A percentile compares a stretch with the other conserved stretches of the same genome.
These are phyloP conservation scores for Cladosporium sp. DNA, from an alignment of 2,329 filamentous ascomycete species.

Conservation along the genomic window DNA sequence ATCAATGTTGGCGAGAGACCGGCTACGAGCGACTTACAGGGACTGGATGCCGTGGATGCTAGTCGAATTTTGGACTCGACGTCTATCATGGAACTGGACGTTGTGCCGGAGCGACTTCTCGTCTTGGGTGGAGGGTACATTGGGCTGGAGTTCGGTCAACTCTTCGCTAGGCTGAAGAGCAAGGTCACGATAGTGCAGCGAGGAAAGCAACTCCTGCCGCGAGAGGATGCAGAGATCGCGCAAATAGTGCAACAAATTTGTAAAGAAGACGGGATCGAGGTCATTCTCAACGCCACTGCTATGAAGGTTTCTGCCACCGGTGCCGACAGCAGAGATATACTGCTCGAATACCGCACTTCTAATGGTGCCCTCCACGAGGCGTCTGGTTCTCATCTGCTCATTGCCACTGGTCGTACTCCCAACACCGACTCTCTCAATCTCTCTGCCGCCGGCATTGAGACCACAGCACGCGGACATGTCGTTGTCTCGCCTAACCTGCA, in stretches of 20 bases:
- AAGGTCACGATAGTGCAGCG: conserved; percentile 51
- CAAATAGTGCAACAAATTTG: conserved; percentile 46
- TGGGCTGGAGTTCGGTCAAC: conserved; percentile 56
- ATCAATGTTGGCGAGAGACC: conserved; percentile 8
- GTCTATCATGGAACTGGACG: conserved; percentile 48
- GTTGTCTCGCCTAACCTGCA: conserved; percentile 46
- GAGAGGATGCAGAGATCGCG: conserved; percentile 53
- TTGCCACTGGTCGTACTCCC: conserved; percentile 52
- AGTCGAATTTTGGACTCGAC: conserved; percentile 49
- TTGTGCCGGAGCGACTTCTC: conserved; percentile 51
- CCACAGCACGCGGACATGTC: conserved; percentile 47
- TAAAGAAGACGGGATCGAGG: conserved; percentile 47
- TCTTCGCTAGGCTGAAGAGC: conserved; percentile 53
- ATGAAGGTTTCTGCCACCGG: conserved; percentile 26
- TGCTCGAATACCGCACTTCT: conserved; percentile 22
- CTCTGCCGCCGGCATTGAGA: conserved; percentile 42
- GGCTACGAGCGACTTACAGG: conserved; percentile 22
- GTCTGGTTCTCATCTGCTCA: conserved; percentile 50
- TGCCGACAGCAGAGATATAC: conserved; percentile 20
- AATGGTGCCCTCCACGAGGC: conserved; percentile 25
- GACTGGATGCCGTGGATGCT: conserved; percentile 34
- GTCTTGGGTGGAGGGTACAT: conserved; percentile 57
- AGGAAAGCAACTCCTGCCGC: conserved; percentile 34
- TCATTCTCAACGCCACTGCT: conserved; percentile 43
- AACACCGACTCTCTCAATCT: conserved; percentile 52